Percentiles rank a stretch among this genome's conserved stretches.
Evolutionary conservation across 768 basidiomycete genomes (phyloP).

Genomic region (Tulasnella sp.): DNA sequence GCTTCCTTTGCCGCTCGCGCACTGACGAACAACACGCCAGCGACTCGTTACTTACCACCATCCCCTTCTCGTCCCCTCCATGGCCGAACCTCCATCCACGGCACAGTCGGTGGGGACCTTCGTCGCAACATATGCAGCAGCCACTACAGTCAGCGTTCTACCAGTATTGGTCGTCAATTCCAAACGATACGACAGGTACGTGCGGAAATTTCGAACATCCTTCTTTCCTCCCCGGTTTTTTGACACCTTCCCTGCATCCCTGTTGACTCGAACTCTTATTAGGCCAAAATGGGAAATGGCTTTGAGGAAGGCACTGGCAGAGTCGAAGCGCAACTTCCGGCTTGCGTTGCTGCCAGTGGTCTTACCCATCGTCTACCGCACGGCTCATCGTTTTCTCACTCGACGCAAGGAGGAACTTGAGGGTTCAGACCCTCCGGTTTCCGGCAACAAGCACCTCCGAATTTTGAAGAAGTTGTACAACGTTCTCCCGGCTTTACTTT

Average conservation of each 20-base stretch:
- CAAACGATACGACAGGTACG: conserved; percentile 5
- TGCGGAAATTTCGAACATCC: background rate
- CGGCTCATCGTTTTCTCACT: background rate
- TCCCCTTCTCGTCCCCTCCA: background rate
- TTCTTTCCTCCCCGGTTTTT: background rate
- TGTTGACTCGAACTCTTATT: background rate
- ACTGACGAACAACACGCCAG: conserved; percentile 9
- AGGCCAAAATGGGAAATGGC: conserved; percentile 5
- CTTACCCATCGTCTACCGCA: conserved; percentile 32
- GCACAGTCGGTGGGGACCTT: conserved; percentile 17
- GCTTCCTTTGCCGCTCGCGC: background rate
- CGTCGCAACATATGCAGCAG: conserved; percentile 7
- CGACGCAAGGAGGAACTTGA: background rate
- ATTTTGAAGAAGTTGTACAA: background rate
- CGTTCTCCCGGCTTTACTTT: conserved; percentile 25
- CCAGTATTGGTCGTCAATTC: background rate
- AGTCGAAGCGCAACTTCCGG: conserved; percentile 25
- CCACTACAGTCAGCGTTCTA: background rate
- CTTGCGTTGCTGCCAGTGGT: conserved; percentile 30
- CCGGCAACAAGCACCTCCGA: conserved; percentile 8
- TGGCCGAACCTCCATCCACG: conserved; percentile 4
- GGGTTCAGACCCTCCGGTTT: background rate
- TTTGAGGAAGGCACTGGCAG: background rate
- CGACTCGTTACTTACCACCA: background rate
- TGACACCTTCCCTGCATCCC: background rate